Evolutionary conservation across 768 basidiomycete species (phyloP).

Genomic region (Leccinum arenicola): DNA sequence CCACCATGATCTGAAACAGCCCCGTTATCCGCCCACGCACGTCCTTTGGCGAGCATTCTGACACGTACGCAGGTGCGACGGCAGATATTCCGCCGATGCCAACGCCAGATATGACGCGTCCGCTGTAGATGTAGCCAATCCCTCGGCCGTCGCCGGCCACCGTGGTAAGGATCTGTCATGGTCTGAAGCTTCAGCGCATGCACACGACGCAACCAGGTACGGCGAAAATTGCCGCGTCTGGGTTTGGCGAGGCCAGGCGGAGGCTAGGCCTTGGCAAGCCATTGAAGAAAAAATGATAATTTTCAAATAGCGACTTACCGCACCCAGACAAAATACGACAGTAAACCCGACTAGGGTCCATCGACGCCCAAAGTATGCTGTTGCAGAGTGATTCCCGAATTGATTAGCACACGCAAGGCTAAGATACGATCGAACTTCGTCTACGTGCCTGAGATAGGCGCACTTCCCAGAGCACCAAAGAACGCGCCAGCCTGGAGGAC

Average conservation of each 20-base stretch:
- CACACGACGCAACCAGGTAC: background rate
- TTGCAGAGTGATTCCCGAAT: background rate
- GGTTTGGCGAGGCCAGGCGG: background rate
- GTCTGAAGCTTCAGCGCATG: background rate
- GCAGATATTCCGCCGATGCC: slow-evolving; percentile 82
- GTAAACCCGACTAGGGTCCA: slow-evolving; percentile 61
- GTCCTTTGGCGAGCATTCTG: slow-evolving; percentile 84
- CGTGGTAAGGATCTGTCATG: slow-evolving; percentile 62
- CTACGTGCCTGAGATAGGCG: slow-evolving; percentile 64
- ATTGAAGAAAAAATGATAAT: slow-evolving; percentile 19
- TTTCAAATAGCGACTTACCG: slow-evolving; percentile 38
- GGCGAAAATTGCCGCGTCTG: background rate
- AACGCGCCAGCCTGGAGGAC: slow-evolving; percentile 86
- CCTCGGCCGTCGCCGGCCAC: slow-evolving; percentile 55
- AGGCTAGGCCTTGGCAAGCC: background rate
- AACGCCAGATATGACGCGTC: slow-evolving; percentile 75
- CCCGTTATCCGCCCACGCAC: slow-evolving; percentile 86
- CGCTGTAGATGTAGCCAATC: slow-evolving; percentile 70
- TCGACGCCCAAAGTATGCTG: slow-evolving; percentile 65
- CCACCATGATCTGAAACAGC: slow-evolving; percentile 83
- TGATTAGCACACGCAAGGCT: background rate
- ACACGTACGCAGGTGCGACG: slow-evolving; percentile 84
- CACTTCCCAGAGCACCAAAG: slow-evolving; percentile 78
- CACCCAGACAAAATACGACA: slow-evolving; percentile 66
- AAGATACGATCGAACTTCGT: slow-evolving; percentile 13